Evolutionary conservation across 2,329 filamentous ascomycete species (phyloP).

Genomic region (Nakataea oryzae): DNA sequence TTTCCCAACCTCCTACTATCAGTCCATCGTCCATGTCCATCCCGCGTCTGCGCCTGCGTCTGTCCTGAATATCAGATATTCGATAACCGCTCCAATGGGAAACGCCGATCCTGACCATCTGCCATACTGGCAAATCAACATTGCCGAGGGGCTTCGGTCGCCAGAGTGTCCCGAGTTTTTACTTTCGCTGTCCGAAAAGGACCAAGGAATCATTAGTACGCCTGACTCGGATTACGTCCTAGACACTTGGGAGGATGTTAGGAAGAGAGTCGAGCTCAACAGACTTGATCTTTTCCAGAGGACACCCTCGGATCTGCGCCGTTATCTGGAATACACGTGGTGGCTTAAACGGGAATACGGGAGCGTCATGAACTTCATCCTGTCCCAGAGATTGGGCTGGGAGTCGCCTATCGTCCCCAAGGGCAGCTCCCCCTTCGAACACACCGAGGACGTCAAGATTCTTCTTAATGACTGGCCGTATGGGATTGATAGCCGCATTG

Average conservation of each 20-base stretch:
- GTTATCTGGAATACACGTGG: constrained; percentile 63
- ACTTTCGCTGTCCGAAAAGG: constrained; percentile 51
- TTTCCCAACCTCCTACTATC: too few relatives aligned
- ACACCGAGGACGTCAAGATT: constrained; percentile 55
- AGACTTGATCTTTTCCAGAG: constrained; percentile 68
- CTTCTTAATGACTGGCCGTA: constrained; percentile 93
- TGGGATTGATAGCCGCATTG: constrained; percentile 65
- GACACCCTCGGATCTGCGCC: constrained; percentile 64
- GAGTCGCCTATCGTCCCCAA: constrained; percentile 23
- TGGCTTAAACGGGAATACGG: constrained; percentile 57
- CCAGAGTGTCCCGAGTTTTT: constrained; percentile 64
- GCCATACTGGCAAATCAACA: constrained; percentile 79
- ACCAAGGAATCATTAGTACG: constrained; percentile 58
- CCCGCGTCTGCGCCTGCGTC: too few relatives aligned
- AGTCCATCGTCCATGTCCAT: too few relatives aligned
- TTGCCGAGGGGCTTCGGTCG: constrained; percentile 52
- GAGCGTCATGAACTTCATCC: constrained; percentile 67
- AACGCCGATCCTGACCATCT: constrained; percentile 7
- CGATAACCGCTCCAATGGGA: neutral
- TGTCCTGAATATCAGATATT: too few relatives aligned
- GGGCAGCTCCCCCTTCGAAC: constrained; percentile 29
- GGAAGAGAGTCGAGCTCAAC: constrained; percentile 51
- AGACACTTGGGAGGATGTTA: constrained; percentile 61
- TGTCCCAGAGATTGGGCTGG: constrained; percentile 64
- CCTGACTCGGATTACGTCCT: constrained; percentile 55